Evolutionary conservation across 2,329 filamentous ascomycete genomes (phyloP).

Genomic region (Reticulascus tulasneorum): DNA sequence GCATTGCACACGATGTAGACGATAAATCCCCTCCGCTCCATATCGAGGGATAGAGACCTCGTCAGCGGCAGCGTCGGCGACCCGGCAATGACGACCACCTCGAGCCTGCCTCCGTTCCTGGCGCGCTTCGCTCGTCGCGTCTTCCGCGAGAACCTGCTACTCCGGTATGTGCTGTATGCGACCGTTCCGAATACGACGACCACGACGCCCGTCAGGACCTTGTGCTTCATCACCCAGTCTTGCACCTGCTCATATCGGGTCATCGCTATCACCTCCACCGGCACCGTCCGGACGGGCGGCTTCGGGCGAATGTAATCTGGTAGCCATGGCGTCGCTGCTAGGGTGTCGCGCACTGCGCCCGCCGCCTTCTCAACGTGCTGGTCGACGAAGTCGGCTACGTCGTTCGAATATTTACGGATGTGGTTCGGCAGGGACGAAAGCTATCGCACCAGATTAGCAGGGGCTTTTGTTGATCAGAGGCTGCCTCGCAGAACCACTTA

Average conservation of each 20-base stretch:
- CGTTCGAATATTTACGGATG: constrained; percentile 64
- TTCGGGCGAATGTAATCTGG: constrained; percentile 62
- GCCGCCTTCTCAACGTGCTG: constrained; percentile 75
- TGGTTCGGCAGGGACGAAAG: constrained; percentile 55
- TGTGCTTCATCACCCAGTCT: constrained; percentile 70
- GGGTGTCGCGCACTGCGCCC: constrained; percentile 62
- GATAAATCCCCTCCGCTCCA: constrained; percentile 89
- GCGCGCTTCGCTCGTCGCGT: constrained; percentile 73
- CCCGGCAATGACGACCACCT: constrained; percentile 87
- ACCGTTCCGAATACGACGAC: constrained; percentile 68
- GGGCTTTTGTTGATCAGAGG: constrained; percentile 1
- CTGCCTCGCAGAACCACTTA: constrained; percentile 37
- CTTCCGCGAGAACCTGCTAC: constrained; percentile 56
- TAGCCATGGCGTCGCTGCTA: constrained; percentile 68
- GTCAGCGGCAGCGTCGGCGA: constrained; percentile 81
- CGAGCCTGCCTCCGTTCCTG: constrained; percentile 76
- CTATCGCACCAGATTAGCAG: constrained; percentile 27
- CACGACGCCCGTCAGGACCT: constrained; percentile 67
- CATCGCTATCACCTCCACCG: constrained; percentile 26
- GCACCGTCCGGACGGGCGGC: constrained; percentile 38
- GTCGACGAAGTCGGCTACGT: constrained; percentile 78
- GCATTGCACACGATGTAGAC: constrained; percentile 86
- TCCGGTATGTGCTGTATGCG: constrained; percentile 47
- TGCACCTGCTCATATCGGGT: constrained; percentile 51
- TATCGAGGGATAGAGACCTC: constrained; percentile 75